A percentile compares a stretch with the other conserved stretches of the same genome.
These are phyloP conservation scores for Leucaena leucocephala DNA, from an alignment of 306 rosid species.

Conservation along the genomic window DNA sequence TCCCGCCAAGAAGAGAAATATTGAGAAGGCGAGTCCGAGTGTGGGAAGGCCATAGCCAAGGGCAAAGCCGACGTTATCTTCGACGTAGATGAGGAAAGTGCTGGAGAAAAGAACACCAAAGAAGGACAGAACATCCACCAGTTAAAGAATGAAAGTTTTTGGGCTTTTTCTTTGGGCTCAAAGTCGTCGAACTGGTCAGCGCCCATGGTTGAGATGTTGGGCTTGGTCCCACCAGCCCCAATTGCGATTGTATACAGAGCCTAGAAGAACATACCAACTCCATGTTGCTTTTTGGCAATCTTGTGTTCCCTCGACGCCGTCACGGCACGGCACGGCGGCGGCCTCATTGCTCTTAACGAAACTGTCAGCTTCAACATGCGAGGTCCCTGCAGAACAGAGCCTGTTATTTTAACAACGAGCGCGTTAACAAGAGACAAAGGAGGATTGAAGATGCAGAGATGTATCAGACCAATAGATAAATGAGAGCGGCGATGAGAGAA, in stretches of 20 bases:
- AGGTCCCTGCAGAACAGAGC: no score
- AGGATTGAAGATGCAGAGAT: neutral
- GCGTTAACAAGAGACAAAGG: neutral
- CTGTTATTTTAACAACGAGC: neutral
- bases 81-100: conserved; percentile 69
- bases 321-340: conserved; percentile 61
- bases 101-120: conserved; percentile 72
- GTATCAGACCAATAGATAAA: conserved; percentile 39
- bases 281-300: conserved; percentile 53
- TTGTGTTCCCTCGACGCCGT: neutral
- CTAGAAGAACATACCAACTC: conserved; percentile 52
- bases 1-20: conserved; percentile 60
- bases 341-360: conserved; percentile 58
- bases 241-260: conserved; percentile 66
- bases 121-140: conserved; percentile 78
- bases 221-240: conserved; percentile 82
- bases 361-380: conserved; percentile 63
- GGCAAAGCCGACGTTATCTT: conserved; percentile 70
- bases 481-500: conserved; percentile 51
- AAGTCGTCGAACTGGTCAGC: conserved; percentile 85
- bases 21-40: conserved; percentile 54
- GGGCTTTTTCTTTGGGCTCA: conserved; percentile 60
- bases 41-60: conserved; percentile 84
- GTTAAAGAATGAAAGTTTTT: conserved; percentile 66
- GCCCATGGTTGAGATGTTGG: conserved; percentile 86